phyloP scores from a whole-genome alignment of 1,284 basidiomycete species.

The Ustilago curta region DNA sequence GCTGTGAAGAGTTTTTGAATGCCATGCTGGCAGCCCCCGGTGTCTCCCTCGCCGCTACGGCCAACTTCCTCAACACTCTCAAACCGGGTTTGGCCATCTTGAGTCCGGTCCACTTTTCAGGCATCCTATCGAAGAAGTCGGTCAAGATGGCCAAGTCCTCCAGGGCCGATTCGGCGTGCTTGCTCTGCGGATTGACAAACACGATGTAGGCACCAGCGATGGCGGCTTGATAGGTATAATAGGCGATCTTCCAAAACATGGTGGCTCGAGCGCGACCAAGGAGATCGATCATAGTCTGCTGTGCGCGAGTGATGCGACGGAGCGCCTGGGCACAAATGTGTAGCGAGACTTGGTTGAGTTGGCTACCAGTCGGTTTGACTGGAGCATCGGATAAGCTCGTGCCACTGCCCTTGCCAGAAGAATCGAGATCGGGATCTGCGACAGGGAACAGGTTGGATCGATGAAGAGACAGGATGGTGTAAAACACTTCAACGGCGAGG shows the following conservation, averaged over 20 bases:
- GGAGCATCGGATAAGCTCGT: background rate
- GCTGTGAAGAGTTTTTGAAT: background rate
- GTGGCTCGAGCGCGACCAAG: conserved; percentile 33
- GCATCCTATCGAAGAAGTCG: conserved; percentile 46
- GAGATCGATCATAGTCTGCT: conserved; percentile 40
- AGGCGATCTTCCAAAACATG: conserved; percentile 52
- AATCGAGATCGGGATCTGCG: background rate
- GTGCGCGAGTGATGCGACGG: conserved; percentile 35
- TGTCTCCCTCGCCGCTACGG: conserved; percentile 38
- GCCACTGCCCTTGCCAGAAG: background rate
- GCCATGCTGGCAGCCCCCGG: conserved; percentile 38
- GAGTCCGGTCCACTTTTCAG: conserved; percentile 42
- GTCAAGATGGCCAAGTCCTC: conserved; percentile 40
- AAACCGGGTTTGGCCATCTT: conserved; percentile 44
- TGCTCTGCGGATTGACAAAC: conserved; percentile 41
- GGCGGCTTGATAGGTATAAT: conserved; percentile 47
- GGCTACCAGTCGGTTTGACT: background rate
- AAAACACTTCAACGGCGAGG: conserved; percentile 42
- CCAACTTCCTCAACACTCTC: conserved; percentile 44
- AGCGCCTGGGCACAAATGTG: conserved; percentile 44
- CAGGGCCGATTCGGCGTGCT: conserved; percentile 32
- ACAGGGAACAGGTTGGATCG: conserved; percentile 35
- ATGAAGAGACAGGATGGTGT: conserved; percentile 34
- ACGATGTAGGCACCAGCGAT: conserved; percentile 46
- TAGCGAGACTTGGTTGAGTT: conserved; percentile 32